These are phyloP conservation scores for Inonotus obliquus DNA, from an alignment of 1,284 basidiomycete genomes.

Conservation along the genomic window DNA sequence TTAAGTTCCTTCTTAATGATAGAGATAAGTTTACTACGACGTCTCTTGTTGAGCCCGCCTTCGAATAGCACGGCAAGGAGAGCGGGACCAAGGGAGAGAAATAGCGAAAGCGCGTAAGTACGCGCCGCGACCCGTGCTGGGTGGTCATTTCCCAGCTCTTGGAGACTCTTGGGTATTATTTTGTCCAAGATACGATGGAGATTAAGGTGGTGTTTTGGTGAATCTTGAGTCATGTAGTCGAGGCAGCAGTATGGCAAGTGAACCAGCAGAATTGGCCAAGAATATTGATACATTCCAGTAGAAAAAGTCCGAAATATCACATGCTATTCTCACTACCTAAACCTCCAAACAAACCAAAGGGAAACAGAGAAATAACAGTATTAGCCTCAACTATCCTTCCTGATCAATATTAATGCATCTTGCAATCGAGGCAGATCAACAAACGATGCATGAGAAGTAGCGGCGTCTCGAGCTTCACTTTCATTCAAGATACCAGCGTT, in stretches of 20 bases:
- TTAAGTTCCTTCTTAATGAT: slow-evolving; percentile 52
- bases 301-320: neutral
- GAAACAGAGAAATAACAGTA: neutral
- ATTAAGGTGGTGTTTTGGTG: neutral
- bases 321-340: no score
- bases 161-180: neutral
- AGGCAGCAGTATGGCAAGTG: neutral
- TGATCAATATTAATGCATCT: neutral
- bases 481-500: slow-evolving; percentile 1
- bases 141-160: slow-evolving; percentile 32
- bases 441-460: neutral
- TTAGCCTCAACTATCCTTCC: neutral
- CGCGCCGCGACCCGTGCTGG: slow-evolving; percentile 57
- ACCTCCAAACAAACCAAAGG: no score
- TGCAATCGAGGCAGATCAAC: neutral
- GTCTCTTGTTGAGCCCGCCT: slow-evolving; percentile 23
- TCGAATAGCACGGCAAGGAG: slow-evolving; percentile 48
- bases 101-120: slow-evolving; percentile 62
- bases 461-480: neutral
- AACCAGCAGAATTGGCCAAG: neutral
- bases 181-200: neutral
- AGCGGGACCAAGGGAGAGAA: slow-evolving; percentile 60
- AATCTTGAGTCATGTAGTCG: slow-evolving; percentile 6
- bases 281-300: neutral
- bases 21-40: slow-evolving; percentile 32